Evolutionary conservation across 1,284 basidiomycete genomes (phyloP), one percentile per base, ranked within the genome.

Genomic region (Boletus smithii): DNA sequence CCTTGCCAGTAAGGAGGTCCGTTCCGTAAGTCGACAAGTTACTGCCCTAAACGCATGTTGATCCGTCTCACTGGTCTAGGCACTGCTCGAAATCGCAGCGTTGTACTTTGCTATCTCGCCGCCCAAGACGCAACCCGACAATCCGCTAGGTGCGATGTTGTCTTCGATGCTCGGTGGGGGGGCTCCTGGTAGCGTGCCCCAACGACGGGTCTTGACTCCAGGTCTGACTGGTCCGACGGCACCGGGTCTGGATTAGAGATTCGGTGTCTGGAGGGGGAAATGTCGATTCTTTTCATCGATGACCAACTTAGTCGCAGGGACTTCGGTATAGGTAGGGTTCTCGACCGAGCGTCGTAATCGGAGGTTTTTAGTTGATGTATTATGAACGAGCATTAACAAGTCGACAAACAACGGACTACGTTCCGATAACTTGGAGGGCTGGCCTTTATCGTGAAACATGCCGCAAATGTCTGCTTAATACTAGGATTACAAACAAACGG

Each of bases 31-130:
- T 48, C 71, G 33, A 17, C 30, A 18, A 34, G 22, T 38, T 34
- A 36, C 37, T 32, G 16, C 22, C 31, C 22, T 36, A 7, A 14
- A 16, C 20, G 27, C 31, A 37, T 11, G 17, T 30, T 51, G 34
- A 37, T 35, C 16, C 17, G 17, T 33, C 26, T 35, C 42, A 50
- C 18, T 20, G 41, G 17, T 37, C 26, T 31, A 81, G 79, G 67
- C 61, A 18, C 57, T 82, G 38, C 67, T 71, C 44, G 80, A 67
- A 23, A 73, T 92, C 36, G 79, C 77, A 10, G 77, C 78, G 17
- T 70, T 95, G 22, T 93, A 90, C 66, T 94, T 94, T 69, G 83
- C 83, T 9, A 82, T 94, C 44, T 83, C 87, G 8, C 83, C 81
- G 27, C 85, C 88, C 20, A 75, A 83, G 33, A 71, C 71, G 17